Base-by-base conservation (phyloP, 2,329 filamentous ascomycete species). In the Fusarium nisikadoi region DNA sequence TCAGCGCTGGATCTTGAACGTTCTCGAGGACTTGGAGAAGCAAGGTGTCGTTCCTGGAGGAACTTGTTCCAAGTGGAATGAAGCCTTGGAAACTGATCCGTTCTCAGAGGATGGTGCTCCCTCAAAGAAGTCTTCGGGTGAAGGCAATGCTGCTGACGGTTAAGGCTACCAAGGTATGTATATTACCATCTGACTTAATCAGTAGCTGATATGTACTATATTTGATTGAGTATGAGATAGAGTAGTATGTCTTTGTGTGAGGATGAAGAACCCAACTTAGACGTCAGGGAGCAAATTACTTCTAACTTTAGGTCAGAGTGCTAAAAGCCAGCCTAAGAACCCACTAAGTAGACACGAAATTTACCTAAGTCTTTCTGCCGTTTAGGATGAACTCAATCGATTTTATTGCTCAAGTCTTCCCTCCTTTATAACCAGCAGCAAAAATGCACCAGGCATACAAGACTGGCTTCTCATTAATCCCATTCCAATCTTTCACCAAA, bases 1-100 rank as follows among this genome's bases (percentile, higher is more conserved):
- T 6, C 58, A 65, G 47, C 27, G 17, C 1, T 65, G 58, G 62
- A 25, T 65, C 5, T 25, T 63, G 16, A 35, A 47, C 4, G 47
- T 63, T 13, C 23, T 65, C 4, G 23, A 9, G 1, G 41, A 31
- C 2, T 31, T 65, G 2, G 62, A 65, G 35, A 39, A 31, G 11
- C 23, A 25, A 6, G 9, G 6, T 16, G 4, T 55, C 7, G 16
- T 47, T 29, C 35, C 47, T 31, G 12, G 36, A 8, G 62, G 58
- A 6, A 41, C 58, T 8, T 62, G 12, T 14, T 9, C 35, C 8
- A 5, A 41, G 29, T 54, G 62, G 57, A 23, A 35, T 29, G 39
- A 17, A 25, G 19, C 27, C 8, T 39, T 64, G 23, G 57, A 62
- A 14, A 20, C 31, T 25, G 16, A 29, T 9, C 46, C 57, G 1